Evolutionary conservation across 306 rosid genomes (phyloP).

Genomic region (Dalbergia oliveri): DNA sequence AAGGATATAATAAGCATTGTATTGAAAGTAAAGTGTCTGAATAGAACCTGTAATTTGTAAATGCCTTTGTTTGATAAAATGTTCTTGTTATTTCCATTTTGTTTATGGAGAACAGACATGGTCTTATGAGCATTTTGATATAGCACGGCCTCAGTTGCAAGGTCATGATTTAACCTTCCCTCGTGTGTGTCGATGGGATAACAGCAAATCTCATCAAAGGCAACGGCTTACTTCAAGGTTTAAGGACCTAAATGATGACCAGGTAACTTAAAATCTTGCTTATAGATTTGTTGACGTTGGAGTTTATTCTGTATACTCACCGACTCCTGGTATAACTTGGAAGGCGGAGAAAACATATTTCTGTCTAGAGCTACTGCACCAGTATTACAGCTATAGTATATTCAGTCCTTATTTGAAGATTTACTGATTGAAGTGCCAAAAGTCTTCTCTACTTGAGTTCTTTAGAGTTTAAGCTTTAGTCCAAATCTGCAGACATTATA

Average conservation of each 20-base stretch:
- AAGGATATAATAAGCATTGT: slow-evolving; percentile 12
- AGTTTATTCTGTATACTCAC: background rate
- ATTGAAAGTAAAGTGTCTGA: background rate
- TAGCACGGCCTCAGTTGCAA: slow-evolving; percentile 58
- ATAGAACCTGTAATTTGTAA: background rate
- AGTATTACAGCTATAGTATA: slow-evolving; percentile 6
- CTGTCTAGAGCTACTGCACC: slow-evolving; percentile 7
- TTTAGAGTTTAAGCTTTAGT: slow-evolving; percentile 35
- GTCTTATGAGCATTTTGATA: slow-evolving; percentile 72
- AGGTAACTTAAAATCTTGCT: slow-evolving; percentile 52
- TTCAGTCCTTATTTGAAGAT: slow-evolving; percentile 15
- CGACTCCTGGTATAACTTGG: background rate
- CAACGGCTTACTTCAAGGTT: slow-evolving; percentile 54
- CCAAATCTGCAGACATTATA: slow-evolving; percentile 23
- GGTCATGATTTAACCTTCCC: slow-evolving; percentile 55
- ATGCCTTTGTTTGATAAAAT: slow-evolving; percentile 32
- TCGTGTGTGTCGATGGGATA: slow-evolving; percentile 70
- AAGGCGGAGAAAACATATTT: slow-evolving; percentile 14
- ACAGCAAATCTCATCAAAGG: slow-evolving; percentile 49
- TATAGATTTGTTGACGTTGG: slow-evolving; percentile 5
- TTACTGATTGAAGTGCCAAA: slow-evolving; percentile 35
- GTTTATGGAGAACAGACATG: slow-evolving; percentile 58
- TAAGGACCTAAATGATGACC: slow-evolving; percentile 59
- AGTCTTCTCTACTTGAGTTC: slow-evolving; percentile 1
- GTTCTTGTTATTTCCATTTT: slow-evolving; percentile 7